Percentiles rank a stretch among this genome's conserved stretches.
These are phyloP conservation scores for Tillandsia fasciculata DNA, from an alignment of 176 grass and related monocot genomes.

Conservation along the genomic window DNA sequence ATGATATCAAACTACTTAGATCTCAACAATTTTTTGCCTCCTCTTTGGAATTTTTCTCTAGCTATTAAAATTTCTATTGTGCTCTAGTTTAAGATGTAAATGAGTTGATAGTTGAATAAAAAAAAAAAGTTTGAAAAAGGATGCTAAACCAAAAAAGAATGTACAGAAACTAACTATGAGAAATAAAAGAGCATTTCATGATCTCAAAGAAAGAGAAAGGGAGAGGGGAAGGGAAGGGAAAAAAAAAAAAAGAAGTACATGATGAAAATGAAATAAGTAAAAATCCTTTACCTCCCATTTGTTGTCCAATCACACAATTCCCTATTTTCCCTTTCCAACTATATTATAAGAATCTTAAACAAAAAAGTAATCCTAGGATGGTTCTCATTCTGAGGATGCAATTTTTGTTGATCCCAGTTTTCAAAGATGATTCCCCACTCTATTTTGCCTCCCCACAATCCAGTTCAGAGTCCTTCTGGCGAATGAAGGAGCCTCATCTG, in stretches of 20 bases:
- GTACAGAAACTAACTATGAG: no score
- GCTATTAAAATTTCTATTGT: no score
- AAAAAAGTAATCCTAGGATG: no score
- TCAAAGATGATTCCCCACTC: slow-evolving; percentile 15
- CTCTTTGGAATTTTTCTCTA: no score
- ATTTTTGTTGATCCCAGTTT: slow-evolving; percentile 1
- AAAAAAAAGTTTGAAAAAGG: no score
- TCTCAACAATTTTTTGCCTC: no score
- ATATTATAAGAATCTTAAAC: background rate
- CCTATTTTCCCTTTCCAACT: background rate
- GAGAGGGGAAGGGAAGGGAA: background rate
- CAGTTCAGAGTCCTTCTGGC: slow-evolving; percentile 73
- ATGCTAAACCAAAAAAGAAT: no score
- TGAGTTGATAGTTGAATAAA: no score
- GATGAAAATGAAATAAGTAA: background rate
- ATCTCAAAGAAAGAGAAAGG: slow-evolving; percentile 19
- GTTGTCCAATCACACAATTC: slow-evolving; percentile 4
- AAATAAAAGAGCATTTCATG: slow-evolving; percentile 2
- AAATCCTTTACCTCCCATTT: background rate
- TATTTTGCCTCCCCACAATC: slow-evolving; percentile 64
- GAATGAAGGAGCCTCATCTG: slow-evolving; percentile 67
- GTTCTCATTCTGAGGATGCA: no score
- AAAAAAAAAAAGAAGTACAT: background rate
- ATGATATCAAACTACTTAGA: no score
- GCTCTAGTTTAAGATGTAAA: no score